These are phyloP conservation scores for Arthrocladium fulminans DNA, from an alignment of 2,329 filamentous ascomycete genomes.

Conservation along the genomic window DNA sequence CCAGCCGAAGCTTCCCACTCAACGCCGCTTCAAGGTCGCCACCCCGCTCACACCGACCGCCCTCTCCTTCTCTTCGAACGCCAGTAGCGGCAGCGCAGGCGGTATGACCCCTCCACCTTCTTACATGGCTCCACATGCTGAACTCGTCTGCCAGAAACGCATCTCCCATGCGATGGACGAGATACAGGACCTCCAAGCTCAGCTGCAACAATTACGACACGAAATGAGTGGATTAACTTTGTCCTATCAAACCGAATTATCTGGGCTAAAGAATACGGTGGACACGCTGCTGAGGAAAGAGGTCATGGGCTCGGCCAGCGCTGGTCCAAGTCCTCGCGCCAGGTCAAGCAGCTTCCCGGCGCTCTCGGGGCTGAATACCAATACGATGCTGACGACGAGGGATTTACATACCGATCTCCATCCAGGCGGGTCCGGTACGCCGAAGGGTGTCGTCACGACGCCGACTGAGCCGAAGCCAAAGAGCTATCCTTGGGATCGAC, in stretches of 20 bases:
- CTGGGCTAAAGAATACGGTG: slow-evolving; percentile 2
- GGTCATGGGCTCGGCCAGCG: neutral
- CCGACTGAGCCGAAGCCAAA: neutral
- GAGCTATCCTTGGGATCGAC: neutral
- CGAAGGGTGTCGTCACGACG: neutral
- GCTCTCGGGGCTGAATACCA: neutral
- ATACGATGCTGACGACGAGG: neutral
- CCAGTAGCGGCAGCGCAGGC: neutral
- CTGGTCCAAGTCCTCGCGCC: neutral
- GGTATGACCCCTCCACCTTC: slow-evolving; percentile 6
- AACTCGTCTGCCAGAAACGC: slow-evolving; percentile 14
- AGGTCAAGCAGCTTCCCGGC: neutral
- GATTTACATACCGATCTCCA: neutral
- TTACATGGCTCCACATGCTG: slow-evolving; percentile 9
- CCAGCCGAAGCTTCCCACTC: neutral
- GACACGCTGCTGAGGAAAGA: neutral
- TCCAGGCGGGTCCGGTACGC: neutral
- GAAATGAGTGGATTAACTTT: slow-evolving; percentile 15
- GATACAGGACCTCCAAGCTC: slow-evolving; percentile 14
- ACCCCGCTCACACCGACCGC: neutral
- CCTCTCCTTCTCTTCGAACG: neutral
- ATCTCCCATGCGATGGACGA: slow-evolving; percentile 17
- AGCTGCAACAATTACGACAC: slow-evolving; percentile 12
- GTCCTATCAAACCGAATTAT: slow-evolving; percentile 12
- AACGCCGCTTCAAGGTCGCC: neutral